Evolutionary conservation across 768 basidiomycete genomes (phyloP).

Genomic region (Leccinellum luteum): DNA sequence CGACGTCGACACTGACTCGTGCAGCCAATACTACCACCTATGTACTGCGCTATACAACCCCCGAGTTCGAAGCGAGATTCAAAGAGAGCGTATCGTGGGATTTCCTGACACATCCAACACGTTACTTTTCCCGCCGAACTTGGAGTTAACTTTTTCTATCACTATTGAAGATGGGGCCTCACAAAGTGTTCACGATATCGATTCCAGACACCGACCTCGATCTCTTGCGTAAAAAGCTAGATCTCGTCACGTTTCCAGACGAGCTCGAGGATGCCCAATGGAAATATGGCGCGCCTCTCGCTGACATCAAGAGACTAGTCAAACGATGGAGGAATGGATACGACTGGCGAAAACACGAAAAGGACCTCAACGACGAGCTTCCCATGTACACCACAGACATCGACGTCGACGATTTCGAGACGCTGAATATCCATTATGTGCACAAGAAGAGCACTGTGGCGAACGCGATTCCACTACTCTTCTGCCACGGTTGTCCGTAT

Average conservation of each 20-base stretch:
- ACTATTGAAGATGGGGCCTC: conserved; percentile 24
- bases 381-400: conserved; percentile 57
- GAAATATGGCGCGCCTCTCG: conserved; percentile 52
- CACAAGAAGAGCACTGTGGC: conserved; percentile 46
- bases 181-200: conserved; percentile 46
- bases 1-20: background rate
- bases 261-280: conserved; percentile 51
- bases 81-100: background rate
- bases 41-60: background rate
- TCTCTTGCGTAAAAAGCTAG: conserved; percentile 45
- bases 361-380: conserved; percentile 46
- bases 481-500: conserved; percentile 56
- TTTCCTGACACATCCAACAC: background rate
- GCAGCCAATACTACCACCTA: background rate
- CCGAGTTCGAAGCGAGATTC: background rate
- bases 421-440: conserved; percentile 56
- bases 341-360: conserved; percentile 56
- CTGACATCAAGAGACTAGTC: conserved; percentile 46
- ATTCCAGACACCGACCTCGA: conserved; percentile 43
- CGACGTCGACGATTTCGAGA: conserved; percentile 44
- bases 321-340: conserved; percentile 51
- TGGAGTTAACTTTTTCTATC: background rate
- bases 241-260: conserved; percentile 50
- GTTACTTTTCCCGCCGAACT: too few species aligned
- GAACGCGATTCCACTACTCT: conserved; percentile 57